These are phyloP conservation scores for Galerina marginata DNA, from an alignment of 768 basidiomycete species.

Conservation along the genomic window DNA sequence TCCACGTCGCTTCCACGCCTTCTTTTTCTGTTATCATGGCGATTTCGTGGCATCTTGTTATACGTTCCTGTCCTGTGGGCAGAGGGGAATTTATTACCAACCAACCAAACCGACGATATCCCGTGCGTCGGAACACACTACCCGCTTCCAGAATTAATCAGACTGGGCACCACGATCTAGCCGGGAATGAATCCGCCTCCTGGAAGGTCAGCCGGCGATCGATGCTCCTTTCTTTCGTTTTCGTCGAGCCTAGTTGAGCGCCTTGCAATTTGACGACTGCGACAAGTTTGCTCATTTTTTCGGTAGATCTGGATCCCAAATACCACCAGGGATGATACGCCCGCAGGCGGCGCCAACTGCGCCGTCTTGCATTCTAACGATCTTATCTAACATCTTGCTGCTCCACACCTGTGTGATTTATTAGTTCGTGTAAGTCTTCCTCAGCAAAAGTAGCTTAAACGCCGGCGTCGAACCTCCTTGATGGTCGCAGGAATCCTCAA, in stretches of 20 bases:
- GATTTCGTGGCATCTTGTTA: constrained; percentile 5
- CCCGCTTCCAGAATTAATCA: too few relatives aligned
- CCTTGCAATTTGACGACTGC: too few relatives aligned
- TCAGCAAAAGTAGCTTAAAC: not conserved
- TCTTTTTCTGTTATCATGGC: not conserved
- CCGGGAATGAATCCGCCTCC: too few relatives aligned
- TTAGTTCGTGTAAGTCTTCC: not conserved
- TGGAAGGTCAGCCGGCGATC: too few relatives aligned
- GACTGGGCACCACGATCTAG: too few relatives aligned
- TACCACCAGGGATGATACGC: too few relatives aligned
- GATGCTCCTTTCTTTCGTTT: too few relatives aligned
- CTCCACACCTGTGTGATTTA: not conserved
- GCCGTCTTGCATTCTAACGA: not conserved
- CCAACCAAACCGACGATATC: constrained; percentile 20
- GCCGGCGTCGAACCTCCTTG: not conserved
- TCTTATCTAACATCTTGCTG: not conserved
- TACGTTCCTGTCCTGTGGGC: constrained; percentile 8
- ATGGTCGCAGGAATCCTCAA: not conserved
- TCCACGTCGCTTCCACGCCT: constrained; percentile 6
- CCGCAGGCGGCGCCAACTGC: not conserved
- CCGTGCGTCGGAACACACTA: constrained; percentile 11
- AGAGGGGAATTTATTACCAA: constrained; percentile 13
- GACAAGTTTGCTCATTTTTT: too few relatives aligned
- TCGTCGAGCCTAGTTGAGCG: too few relatives aligned
- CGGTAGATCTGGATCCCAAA: too few relatives aligned